phyloP scores from a whole-genome alignment of 805 yeast species.

The Groenewaldozyma tartarivorans region DNA sequence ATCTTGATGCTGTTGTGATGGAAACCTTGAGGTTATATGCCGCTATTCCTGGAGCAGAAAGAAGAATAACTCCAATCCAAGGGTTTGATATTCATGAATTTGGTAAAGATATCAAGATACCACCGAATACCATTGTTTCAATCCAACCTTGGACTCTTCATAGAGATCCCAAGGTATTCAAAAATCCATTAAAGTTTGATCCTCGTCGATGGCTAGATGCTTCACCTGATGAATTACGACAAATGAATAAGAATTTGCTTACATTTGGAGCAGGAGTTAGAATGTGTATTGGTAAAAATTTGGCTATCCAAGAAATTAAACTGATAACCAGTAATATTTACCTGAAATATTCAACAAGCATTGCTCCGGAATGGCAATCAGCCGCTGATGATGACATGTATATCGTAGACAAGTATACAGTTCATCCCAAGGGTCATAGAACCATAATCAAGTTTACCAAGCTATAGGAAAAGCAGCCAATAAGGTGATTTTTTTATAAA shows the following conservation, averaged over 20 bases:
- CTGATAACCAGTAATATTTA: constrained; percentile 44
- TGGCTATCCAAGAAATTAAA: constrained; percentile 60
- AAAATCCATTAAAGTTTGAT: constrained; percentile 40
- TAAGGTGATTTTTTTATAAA: too few species aligned
- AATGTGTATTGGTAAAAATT: constrained; percentile 66
- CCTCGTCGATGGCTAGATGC: constrained; percentile 52
- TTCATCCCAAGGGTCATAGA: constrained; percentile 42
- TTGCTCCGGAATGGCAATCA: constrained; percentile 24
- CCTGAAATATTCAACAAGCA: constrained; percentile 11
- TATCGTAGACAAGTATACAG: constrained; percentile 49
- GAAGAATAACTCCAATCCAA: constrained; percentile 37
- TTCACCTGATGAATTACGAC: constrained; percentile 30
- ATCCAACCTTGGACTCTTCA: constrained; percentile 62
- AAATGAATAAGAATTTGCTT: constrained; percentile 47
- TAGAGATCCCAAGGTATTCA: constrained; percentile 40
- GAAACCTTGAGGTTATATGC: constrained; percentile 58
- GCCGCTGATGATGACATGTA: constrained; percentile 47
- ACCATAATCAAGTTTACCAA: constrained; percentile 40
- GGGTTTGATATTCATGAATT: constrained; percentile 11
- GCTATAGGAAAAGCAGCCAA: too few species aligned
- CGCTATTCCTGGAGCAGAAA: constrained; percentile 69
- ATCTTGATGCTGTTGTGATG: constrained; percentile 49
- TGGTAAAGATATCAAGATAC: constrained; percentile 28
- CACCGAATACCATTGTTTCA: constrained; percentile 47
- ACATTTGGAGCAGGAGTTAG: constrained; percentile 67